Percentiles rank a stretch among this genome's conserved stretches.
Evolutionary conservation across 768 basidiomycete genomes (phyloP).

Genomic region (Tricholoma saponaceum): DNA sequence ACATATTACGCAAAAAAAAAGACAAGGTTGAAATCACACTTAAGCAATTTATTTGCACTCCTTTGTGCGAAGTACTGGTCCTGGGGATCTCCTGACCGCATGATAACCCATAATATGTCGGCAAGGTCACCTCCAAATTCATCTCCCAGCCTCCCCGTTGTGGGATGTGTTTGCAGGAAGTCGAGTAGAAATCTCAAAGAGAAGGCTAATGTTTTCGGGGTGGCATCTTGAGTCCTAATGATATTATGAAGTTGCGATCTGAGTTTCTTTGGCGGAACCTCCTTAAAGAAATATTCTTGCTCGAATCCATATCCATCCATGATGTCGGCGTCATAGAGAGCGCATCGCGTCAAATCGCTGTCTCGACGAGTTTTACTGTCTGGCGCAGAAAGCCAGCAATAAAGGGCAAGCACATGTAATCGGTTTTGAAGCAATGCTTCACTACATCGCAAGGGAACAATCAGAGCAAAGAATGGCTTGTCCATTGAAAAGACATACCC

Average conservation of each 20-base stretch:
- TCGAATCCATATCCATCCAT: neutral
- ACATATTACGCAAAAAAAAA: neutral
- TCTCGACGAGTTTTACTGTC: neutral
- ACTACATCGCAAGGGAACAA: neutral
- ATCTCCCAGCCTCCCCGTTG: neutral
- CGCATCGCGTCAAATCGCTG: neutral
- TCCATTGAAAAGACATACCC: neutral
- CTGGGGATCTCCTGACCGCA: neutral
- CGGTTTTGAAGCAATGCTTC: neutral
- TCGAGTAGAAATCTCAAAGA: neutral
- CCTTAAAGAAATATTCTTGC: neutral
- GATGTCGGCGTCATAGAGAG: neutral
- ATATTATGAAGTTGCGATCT: neutral
- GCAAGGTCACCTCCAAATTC: neutral
- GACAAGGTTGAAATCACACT: neutral
- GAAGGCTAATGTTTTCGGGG: neutral
- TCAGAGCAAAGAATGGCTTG: neutral
- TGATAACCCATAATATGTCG: neutral
- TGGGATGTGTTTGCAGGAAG: neutral
- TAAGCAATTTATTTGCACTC: neutral
- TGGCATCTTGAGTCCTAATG: neutral
- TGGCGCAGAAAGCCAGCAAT: neutral
- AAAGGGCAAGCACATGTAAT: neutral
- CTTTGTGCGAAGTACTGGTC: neutral
- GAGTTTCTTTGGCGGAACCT: neutral